Evolutionary conservation across 139 green algal genomes (phyloP).

Genomic region (Auxenochlorella pyrenoidosa): DNA sequence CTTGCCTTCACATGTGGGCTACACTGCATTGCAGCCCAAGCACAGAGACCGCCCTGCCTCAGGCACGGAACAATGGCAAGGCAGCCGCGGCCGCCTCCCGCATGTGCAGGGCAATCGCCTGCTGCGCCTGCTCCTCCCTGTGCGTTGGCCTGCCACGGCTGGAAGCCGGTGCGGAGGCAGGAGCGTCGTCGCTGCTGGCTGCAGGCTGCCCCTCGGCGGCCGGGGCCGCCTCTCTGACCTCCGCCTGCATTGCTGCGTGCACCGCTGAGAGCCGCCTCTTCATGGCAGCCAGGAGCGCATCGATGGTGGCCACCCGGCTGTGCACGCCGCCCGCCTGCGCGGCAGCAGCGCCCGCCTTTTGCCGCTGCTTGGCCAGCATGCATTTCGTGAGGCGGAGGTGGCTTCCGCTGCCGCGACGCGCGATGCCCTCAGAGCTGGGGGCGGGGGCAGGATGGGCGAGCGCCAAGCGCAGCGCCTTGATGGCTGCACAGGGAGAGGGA

Average conservation of each 20-base stretch:
- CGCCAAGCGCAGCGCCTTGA: constrained; percentile 7
- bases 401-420: neutral
- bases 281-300: constrained; percentile 21
- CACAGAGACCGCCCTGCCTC: no score
- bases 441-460: neutral
- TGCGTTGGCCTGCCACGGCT: neutral
- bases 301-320: neutral
- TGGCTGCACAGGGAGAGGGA: neutral
- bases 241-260: neutral
- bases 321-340: neutral
- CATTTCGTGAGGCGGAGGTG: neutral
- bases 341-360: neutral
- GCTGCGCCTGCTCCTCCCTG: neutral
- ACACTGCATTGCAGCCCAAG: neutral
- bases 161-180: neutral
- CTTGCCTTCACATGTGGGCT: neutral
- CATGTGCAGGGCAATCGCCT: neutral
- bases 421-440: neutral
- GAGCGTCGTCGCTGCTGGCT: neutral
- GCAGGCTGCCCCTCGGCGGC: neutral
- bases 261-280: neutral
- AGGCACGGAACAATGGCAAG: neutral
- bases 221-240: neutral
- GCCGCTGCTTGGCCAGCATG: constrained; percentile 7
- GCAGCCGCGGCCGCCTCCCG: neutral